Percentiles rank a stretch among this genome's conserved stretches.
Conservation (phyloP, 1,284 basidiomycete genomes). For the Cutaneotrichosporon cyanovorans region DNA sequence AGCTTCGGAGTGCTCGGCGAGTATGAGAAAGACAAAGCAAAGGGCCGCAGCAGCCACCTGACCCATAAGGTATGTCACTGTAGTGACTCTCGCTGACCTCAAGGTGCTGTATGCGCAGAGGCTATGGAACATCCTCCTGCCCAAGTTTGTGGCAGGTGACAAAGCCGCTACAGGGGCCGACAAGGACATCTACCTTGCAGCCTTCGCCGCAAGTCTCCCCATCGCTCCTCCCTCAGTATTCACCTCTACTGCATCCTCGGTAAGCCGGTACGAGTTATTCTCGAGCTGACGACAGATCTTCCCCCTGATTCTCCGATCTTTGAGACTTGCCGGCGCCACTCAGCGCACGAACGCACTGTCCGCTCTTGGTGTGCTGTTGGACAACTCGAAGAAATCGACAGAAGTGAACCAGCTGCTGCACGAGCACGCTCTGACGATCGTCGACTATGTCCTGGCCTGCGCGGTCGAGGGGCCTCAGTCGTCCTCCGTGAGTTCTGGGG, state of each 20-base stretch:
- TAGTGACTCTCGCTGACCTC: neutral
- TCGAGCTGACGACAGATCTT: slow-evolving; percentile 56
- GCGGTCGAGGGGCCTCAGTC: slow-evolving; percentile 22
- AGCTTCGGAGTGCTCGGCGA: slow-evolving; percentile 61
- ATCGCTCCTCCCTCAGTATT: slow-evolving; percentile 71
- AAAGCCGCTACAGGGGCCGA: slow-evolving; percentile 20
- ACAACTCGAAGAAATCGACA: slow-evolving; percentile 50
- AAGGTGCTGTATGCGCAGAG: slow-evolving; percentile 81
- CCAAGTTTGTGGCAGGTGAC: slow-evolving; percentile 61
- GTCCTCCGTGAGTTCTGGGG: slow-evolving; percentile 25
- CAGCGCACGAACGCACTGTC: slow-evolving; percentile 74
- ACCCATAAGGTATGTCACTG: slow-evolving; percentile 57
- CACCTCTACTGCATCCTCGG: slow-evolving; percentile 58
- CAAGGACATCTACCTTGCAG: slow-evolving; percentile 62
- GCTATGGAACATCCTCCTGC: slow-evolving; percentile 66
- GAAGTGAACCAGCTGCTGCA: slow-evolving; percentile 51
- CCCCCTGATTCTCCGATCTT: slow-evolving; percentile 76
- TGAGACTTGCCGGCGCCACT: slow-evolving; percentile 64
- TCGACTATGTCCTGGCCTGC: slow-evolving; percentile 64
- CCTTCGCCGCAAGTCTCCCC: slow-evolving; percentile 73
- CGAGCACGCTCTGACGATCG: slow-evolving; percentile 62
- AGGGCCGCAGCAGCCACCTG: slow-evolving; percentile 58
- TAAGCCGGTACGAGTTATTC: slow-evolving; percentile 40
- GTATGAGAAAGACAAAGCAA: slow-evolving; percentile 51
- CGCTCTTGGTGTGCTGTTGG: slow-evolving; percentile 64